Base-by-base conservation (phyloP, 441 rosid genomes). In the Bocquillonia castaneifolia region DNA sequence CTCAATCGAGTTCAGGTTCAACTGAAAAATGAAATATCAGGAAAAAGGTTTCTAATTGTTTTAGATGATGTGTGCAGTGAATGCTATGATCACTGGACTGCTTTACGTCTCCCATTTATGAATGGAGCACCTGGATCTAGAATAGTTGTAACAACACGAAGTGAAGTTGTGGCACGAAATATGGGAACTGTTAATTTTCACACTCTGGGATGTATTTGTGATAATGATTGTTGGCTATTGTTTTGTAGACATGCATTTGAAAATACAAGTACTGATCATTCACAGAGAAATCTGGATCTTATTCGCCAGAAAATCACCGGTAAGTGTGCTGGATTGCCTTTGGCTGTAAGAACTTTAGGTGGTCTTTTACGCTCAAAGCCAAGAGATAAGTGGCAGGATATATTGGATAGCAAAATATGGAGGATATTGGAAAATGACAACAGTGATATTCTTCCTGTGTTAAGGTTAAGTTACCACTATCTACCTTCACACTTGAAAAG, bases 51-150 rank as follows among this genome's bases (percentile, higher is more conserved):
- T 13, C 63, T 77, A 58, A 66, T 82, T n/a, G 75, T 80, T 22
- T 45, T 82, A 20, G 84, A 82, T 3, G 84, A 82, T 72, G 81
- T 82, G 9, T n/a, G 74, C 80, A 63, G 39, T 40, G 56, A 67
- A 50, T 70, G 34, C 1, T 61, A 66, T 22, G 10, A 42, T 5
- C 74, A 70, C 22, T 80, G 82, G 86, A 48, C 60, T 13, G 55
- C 10, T 25, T 20, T 82, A 31, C 51, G 54, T 26, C 42, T 32
- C n/a, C 78, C 81, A 48, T 48, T 80, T 25, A 69, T 45, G 29
- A 63, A 71, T 0, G 67, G 64, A 22, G 56, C 67, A 3, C 1
- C 22, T 83, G 84, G 82, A 66, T 37, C 20, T 39, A 70, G 57
- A 78, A 42, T 2, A 59, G 67, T 81, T 2, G 51, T 78, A 20